These are phyloP conservation scores for Pythium scleroteichum DNA, from an alignment of 352 stramenopile species.

Conservation along the genomic window DNA sequence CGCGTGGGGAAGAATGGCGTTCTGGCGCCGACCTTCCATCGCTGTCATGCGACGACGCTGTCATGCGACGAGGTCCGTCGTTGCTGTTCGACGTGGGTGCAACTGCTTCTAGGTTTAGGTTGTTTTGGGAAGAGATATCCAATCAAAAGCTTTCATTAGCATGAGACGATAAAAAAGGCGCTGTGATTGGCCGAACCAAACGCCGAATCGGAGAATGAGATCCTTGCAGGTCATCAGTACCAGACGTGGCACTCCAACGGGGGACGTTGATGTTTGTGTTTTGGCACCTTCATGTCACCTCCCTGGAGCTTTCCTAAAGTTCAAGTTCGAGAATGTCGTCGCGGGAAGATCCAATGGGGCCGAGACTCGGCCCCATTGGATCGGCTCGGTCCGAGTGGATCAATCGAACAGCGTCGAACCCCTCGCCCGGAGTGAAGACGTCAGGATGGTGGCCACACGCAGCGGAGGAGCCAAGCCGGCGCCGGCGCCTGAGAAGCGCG, in stretches of 20 bases:
- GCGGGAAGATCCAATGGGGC: slow-evolving; percentile 5
- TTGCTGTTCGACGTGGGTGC: not conserved
- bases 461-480: slow-evolving; percentile 23
- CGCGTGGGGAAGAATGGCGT: not conserved
- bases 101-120: not conserved
- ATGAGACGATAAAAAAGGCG: slow-evolving; percentile 29
- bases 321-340: slow-evolving; percentile 29
- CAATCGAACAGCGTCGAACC: slow-evolving; percentile 24
- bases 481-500: slow-evolving; percentile 45
- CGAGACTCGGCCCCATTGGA: too few relatives aligned
- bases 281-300: slow-evolving; percentile 29
- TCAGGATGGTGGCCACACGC: slow-evolving; percentile 27
- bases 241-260: slow-evolving; percentile 2
- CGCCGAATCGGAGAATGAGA: slow-evolving; percentile 20
- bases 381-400: too few relatives aligned
- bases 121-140: slow-evolving; percentile 15
- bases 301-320: slow-evolving; percentile 19
- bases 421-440: not conserved
- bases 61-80: not conserved
- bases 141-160: slow-evolving; percentile 12
- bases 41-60: not conserved
- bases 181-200: slow-evolving; percentile 19
- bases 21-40: not conserved
- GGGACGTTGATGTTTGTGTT: not conserved
- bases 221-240: slow-evolving; percentile 5